Base-by-base conservation (phyloP, 2,329 filamentous ascomycete genomes). In the Chaetomium sp. region DNA sequence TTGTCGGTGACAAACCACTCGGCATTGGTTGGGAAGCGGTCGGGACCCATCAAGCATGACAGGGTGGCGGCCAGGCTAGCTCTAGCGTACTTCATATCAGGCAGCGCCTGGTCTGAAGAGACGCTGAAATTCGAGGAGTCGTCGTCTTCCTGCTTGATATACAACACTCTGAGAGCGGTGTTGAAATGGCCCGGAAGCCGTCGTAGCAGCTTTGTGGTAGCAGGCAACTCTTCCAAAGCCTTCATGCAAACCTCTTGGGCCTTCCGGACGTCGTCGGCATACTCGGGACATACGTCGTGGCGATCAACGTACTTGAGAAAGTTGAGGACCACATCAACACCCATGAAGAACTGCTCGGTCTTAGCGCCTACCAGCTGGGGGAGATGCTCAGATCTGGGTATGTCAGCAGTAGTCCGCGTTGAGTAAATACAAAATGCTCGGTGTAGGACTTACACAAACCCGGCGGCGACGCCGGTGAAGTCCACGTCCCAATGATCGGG, bases 261-360 rank as follows among this genome's bases (percentile, higher is more conserved):
- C 0, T 82, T 79, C 19, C 85, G 77, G 64, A 98, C 81, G 68
- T 94, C 85, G 0, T 83, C 79, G 0, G 77, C 80, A 73, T 93
- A 90, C 75, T 98, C 95, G 0, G 90, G 89, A 72, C 93, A 97
- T 19, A 96, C 94, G 45, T 90, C 85, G 73, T 98, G 93, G 66
- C 90, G 85, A 10, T 93, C 81, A 0, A 98, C 81, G 70, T 97
- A 99, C 69, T 92, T 91, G 68, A 97, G 85, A 74, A 98, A 98
- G 73, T 95, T 96, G 65, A 87, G 85, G 49, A 97, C 82, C 0
- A 96, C 85, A 38, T 84, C 82, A 23, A 88, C 86, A 3, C 87
- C 87, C 7, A 83, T 76, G n/a, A 83, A 78, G 67, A 93, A 82
- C 13, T 82, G 77, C 0, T 78, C 74, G 19, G 78, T 80, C 13